Evolutionary conservation across 2,329 filamentous ascomycete species (phyloP).

Genomic region (Penicillium freii): DNA sequence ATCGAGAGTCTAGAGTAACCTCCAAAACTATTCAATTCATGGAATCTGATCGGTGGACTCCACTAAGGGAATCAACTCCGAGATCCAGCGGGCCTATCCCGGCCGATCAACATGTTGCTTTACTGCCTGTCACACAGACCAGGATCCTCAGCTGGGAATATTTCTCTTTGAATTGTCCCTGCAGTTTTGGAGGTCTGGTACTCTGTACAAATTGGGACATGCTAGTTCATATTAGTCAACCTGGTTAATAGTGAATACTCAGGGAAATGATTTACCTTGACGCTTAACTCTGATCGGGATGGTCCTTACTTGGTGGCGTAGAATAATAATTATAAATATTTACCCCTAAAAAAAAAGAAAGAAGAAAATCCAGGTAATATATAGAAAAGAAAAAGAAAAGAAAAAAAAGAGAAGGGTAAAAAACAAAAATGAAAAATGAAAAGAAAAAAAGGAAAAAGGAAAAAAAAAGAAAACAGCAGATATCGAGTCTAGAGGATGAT

Average conservation of each 20-base stretch:
- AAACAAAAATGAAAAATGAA: not conserved
- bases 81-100: conserved; percentile 21
- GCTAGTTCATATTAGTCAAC: not conserved
- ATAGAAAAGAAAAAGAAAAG: not conserved
- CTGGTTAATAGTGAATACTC: not conserved
- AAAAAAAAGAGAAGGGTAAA: not conserved
- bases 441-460: not conserved
- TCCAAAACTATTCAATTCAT: not conserved
- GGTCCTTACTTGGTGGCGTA: conserved; percentile 21
- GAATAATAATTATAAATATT: not conserved
- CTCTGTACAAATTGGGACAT: not conserved
- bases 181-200: not conserved
- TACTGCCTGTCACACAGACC: conserved; percentile 23
- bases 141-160: conserved; percentile 18
- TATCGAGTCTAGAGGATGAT: conserved; percentile 15
- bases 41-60: conserved; percentile 2
- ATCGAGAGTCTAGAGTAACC: not conserved
- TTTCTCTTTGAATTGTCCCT: not conserved
- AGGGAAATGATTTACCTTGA: not conserved
- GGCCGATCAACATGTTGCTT: conserved; percentile 23
- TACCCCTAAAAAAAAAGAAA: not conserved
- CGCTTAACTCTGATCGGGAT: conserved; percentile 8
- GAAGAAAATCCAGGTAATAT: not conserved
- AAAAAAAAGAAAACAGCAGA: not conserved
- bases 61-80: conserved; percentile 6